Evolutionary conservation across 2,329 filamentous ascomycete species (phyloP).

Genomic region (Chaetothyriales sp.): DNA sequence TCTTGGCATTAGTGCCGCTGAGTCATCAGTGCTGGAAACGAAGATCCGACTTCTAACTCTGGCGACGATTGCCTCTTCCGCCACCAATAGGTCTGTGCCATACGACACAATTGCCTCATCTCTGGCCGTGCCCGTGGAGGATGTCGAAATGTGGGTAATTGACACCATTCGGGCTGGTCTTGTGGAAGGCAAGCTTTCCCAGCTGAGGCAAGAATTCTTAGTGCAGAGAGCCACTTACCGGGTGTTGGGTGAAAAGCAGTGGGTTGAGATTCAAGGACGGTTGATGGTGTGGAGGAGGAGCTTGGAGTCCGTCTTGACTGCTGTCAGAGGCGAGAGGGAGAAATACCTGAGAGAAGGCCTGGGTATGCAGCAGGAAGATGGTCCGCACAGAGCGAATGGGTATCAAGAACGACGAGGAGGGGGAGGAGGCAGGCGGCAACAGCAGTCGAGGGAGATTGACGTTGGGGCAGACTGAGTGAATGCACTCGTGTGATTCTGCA

Average conservation of each 20-base stretch:
- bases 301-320: constrained; percentile 61
- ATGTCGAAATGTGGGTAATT: constrained; percentile 98
- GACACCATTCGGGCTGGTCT: constrained; percentile 92
- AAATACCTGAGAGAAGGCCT: constrained; percentile 56
- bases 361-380: constrained; percentile 7
- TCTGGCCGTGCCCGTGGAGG: constrained; percentile 65
- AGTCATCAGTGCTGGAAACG: constrained; percentile 65
- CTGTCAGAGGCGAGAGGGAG: constrained; percentile 68
- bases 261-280: constrained; percentile 81
- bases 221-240: constrained; percentile 94
- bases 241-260: constrained; percentile 95
- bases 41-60: constrained; percentile 96
- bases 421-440: not conserved
- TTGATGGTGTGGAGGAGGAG: constrained; percentile 85
- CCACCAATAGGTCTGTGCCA: constrained; percentile 71
- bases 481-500: not conserved
- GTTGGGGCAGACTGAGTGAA: constrained; percentile 7
- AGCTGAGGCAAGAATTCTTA: constrained; percentile 83
- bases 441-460: constrained; percentile 7
- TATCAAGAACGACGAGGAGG: not conserved
- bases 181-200: constrained; percentile 90
- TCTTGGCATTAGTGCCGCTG: constrained; percentile 70
- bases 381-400: constrained; percentile 1
- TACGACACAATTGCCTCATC: constrained; percentile 75
- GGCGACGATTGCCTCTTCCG: constrained; percentile 71